A percentile compares a stretch with the other conserved stretches of the same genome.
Conservation (phyloP, 768 basidiomycete genomes). For the Erythrobasidium yunnanense region DNA sequence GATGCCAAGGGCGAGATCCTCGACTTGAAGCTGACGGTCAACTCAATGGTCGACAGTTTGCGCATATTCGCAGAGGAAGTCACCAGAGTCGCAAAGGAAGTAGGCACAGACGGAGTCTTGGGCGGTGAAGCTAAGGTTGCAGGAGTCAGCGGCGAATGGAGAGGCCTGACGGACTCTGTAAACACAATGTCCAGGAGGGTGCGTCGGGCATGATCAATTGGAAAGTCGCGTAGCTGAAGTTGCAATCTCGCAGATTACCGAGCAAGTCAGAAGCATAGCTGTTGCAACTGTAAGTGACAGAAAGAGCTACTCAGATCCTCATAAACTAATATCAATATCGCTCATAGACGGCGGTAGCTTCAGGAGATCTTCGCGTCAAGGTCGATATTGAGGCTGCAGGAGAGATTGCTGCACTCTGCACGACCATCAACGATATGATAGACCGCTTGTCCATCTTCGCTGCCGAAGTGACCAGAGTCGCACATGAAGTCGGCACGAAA, state of each 20-base stretch:
- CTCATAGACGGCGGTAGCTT: slow-evolving; percentile 86
- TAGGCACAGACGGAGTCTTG: slow-evolving; percentile 79
- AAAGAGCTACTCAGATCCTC: slow-evolving; percentile 53
- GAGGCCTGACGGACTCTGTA: slow-evolving; percentile 75
- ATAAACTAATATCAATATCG: slow-evolving; percentile 88
- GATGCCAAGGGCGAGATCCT: slow-evolving; percentile 67
- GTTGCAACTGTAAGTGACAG: slow-evolving; percentile 40
- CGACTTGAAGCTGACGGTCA: slow-evolving; percentile 54
- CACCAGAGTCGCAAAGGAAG: slow-evolving; percentile 81
- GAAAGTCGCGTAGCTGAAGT: neutral
- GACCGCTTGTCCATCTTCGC: slow-evolving; percentile 54
- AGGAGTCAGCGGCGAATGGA: slow-evolving; percentile 88
- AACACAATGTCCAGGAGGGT: slow-evolving; percentile 48
- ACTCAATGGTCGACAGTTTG: slow-evolving; percentile 84
- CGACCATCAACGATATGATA: slow-evolving; percentile 90
- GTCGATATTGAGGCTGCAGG: slow-evolving; percentile 84
- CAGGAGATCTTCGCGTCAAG: slow-evolving; percentile 86
- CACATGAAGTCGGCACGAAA: slow-evolving; percentile 92
- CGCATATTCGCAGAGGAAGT: slow-evolving; percentile 72
- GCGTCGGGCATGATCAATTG: neutral
- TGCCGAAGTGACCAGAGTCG: slow-evolving; percentile 83
- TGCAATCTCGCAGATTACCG: slow-evolving; percentile 31
- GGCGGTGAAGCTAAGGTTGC: slow-evolving; percentile 84
- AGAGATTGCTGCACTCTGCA: slow-evolving; percentile 89
- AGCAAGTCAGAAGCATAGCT: slow-evolving; percentile 46